Conservation (phyloP, 805 yeast genomes). For the Ascoidea rubescens region DNA sequence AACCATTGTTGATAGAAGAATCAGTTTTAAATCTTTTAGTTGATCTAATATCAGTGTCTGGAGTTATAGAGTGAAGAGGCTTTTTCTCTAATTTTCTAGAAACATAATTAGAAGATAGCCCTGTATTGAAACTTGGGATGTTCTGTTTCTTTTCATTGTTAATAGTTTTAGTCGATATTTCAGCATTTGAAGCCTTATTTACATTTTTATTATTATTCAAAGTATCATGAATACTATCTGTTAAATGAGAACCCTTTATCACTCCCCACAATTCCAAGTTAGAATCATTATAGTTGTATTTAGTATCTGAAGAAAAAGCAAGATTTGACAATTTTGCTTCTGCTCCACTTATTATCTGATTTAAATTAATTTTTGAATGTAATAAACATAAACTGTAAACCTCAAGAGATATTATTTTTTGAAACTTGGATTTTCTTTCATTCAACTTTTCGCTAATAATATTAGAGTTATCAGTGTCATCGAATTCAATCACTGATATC, state of each 20-base stretch:
- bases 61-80: not conserved
- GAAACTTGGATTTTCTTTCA: conserved; percentile 18
- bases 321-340: conserved; percentile 2
- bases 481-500: not conserved
- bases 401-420: conserved; percentile 20
- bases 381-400: conserved; percentile 23
- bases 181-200: not conserved
- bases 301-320: conserved; percentile 1
- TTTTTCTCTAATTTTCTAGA: conserved; percentile 14
- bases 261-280: conserved; percentile 10
- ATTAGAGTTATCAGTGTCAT: conserved; percentile 7
- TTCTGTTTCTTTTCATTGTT: too few relatives aligned
- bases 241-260: conserved; percentile 5
- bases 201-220: conserved; percentile 1
- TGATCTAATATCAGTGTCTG: not conserved
- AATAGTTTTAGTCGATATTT: too few relatives aligned
- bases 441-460: conserved; percentile 16
- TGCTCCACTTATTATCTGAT: conserved; percentile 6
- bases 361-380: conserved; percentile 5
- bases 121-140: not conserved
- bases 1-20: too few relatives aligned
- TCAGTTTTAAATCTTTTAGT: not conserved
- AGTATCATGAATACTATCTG: too few relatives aligned
- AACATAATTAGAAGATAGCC: conserved; percentile 19
- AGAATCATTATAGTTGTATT: not conserved